These are phyloP conservation scores for Corynespora cassiicola DNA, from an alignment of 2,329 filamentous ascomycete genomes.

Conservation along the genomic window DNA sequence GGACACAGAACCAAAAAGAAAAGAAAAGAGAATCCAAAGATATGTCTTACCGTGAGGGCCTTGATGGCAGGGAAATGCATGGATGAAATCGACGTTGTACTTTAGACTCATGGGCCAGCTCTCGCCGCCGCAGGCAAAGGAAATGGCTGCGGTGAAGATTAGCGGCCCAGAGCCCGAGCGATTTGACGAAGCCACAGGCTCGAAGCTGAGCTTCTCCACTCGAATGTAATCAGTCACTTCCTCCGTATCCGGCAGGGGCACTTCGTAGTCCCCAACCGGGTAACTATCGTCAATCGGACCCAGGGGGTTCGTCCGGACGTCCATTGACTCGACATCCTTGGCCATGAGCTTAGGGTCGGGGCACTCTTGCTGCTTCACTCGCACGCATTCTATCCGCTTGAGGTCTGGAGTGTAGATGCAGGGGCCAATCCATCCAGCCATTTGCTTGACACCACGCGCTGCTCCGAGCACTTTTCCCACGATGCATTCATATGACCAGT, in stretches of 20 bases:
- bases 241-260: constrained; percentile 64
- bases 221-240: constrained; percentile 70
- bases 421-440: constrained; percentile 78
- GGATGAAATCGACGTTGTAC: constrained; percentile 51
- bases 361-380: constrained; percentile 67
- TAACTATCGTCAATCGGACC: constrained; percentile 68
- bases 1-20: background rate
- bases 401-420: constrained; percentile 73
- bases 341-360: constrained; percentile 61
- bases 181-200: constrained; percentile 45
- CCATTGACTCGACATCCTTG: constrained; percentile 70
- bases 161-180: constrained; percentile 38
- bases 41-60: constrained; percentile 48
- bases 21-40: too few species aligned
- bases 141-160: constrained; percentile 46
- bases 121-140: constrained; percentile 48
- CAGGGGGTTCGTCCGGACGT: constrained; percentile 70
- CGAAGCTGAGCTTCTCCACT: constrained; percentile 71
- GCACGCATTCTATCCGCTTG: constrained; percentile 71
- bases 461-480: constrained; percentile 74
- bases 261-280: constrained; percentile 71
- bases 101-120: constrained; percentile 47
- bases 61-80: constrained; percentile 49
- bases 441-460: constrained; percentile 72
- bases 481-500: constrained; percentile 75